Evolutionary conservation across 495 filamentous ascomycete species (phyloP).

Genomic region (Neurospora sp.): DNA sequence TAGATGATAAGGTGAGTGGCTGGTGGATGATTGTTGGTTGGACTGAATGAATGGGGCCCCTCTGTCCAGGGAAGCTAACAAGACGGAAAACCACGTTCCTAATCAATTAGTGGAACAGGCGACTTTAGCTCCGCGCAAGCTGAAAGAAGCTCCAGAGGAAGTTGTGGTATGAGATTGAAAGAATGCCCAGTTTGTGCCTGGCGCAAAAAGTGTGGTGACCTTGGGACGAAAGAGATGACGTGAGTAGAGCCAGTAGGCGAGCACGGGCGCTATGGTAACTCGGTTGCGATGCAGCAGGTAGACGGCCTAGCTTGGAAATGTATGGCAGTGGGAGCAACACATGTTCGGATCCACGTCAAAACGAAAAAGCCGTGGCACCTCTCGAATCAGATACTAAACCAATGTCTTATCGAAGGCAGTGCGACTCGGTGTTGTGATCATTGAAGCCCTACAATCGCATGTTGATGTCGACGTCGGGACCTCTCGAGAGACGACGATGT

Average conservation of each 20-base stretch:
- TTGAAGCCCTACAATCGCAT: neutral
- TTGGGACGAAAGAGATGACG: neutral
- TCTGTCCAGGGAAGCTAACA: neutral
- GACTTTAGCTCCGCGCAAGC: neutral
- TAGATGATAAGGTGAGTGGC: neutral
- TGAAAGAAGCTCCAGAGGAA: neutral
- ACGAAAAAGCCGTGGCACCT: neutral
- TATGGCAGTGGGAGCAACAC: neutral
- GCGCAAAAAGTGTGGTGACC: neutral
- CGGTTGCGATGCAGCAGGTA: neutral
- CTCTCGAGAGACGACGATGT: neutral
- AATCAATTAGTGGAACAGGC: neutral
- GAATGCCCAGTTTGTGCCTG: neutral
- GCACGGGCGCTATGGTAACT: neutral
- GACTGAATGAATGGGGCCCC: neutral
- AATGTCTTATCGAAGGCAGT: neutral
- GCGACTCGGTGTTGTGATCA: neutral
- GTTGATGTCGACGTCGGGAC: neutral
- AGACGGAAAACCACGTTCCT: neutral
- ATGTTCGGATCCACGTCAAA: neutral
- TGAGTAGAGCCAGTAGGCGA: neutral
- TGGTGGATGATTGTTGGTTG: neutral
- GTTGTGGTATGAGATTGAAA: neutral
- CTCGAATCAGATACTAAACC: neutral
- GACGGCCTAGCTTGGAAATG: neutral